Percentiles rank a stretch among this genome's conserved stretches.
Conservation (phyloP, 2,329 filamentous ascomycete species). For the Fonsecaea multimorphosa region DNA sequence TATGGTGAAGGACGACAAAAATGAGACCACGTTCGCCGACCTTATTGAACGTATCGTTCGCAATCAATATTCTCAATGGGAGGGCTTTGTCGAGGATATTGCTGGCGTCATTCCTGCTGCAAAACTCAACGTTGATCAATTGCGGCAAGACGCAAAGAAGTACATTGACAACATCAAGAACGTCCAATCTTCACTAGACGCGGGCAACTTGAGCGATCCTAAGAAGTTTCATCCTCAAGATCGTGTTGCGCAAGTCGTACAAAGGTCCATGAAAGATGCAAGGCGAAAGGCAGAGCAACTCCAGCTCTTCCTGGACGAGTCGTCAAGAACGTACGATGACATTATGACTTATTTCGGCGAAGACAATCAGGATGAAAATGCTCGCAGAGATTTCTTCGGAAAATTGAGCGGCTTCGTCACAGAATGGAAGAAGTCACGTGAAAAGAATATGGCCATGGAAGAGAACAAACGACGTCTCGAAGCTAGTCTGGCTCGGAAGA, state of each 20-base stretch:
- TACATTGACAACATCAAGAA: constrained; percentile 97
- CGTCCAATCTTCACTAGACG: constrained; percentile 88
- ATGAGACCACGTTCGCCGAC: constrained; percentile 93
- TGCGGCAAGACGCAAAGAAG: constrained; percentile 82
- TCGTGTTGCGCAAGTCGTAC: constrained; percentile 87
- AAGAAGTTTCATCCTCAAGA: constrained; percentile 99
- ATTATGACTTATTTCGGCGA: constrained; percentile 98
- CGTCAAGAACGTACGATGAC: constrained; percentile 87
- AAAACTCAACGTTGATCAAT: constrained; percentile 93
- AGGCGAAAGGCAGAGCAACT: constrained; percentile 95
- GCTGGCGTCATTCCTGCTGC: constrained; percentile 75
- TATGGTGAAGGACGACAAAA: constrained; percentile 99
- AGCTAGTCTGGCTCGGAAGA: constrained; percentile 88
- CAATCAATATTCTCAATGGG: constrained; percentile 96
- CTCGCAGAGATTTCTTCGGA: constrained; percentile 91
- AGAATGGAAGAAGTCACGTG: constrained; percentile 95
- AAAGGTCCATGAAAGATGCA: constrained; percentile 95
- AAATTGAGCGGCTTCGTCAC: constrained; percentile 88
- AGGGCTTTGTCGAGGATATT: constrained; percentile 85
- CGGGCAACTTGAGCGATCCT: constrained; percentile 90
- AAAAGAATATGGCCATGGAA: constrained; percentile 87
- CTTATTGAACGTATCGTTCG: constrained; percentile 95
- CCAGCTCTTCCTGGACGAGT: constrained; percentile 90
- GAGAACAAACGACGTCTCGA: constrained; percentile 85
- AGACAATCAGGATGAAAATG: constrained; percentile 87